Percentiles rank a stretch among this genome's conserved stretches.
Evolutionary conservation across 176 grass and related monocot species (phyloP).

Genomic region (Tuctoria greenei): DNA sequence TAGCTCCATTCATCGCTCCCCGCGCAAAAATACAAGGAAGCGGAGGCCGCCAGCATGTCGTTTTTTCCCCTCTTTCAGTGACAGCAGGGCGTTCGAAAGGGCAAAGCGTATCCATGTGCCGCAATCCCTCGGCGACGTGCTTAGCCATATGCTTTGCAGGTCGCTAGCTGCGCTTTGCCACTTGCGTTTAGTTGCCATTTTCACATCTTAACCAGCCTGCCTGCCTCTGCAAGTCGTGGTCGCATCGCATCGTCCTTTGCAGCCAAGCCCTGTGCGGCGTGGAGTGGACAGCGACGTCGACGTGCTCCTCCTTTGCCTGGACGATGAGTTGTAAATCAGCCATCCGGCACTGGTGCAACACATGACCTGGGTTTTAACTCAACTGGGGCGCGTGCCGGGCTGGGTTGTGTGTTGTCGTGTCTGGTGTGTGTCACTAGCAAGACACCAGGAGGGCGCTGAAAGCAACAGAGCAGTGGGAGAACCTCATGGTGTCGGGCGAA

Average conservation of each 20-base stretch:
- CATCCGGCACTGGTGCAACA: neutral
- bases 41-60: neutral
- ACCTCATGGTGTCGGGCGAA: neutral
- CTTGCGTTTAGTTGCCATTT: conserved; percentile 17
- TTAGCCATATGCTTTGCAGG: conserved; percentile 9
- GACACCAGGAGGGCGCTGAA: conserved; percentile 25
- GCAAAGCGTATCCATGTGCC: conserved; percentile 42
- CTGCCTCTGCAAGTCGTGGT: neutral
- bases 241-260: neutral
- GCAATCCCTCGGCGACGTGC: conserved; percentile 25
- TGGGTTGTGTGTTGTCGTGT: too few species aligned
- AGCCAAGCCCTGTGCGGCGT: neutral
- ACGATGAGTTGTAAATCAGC: conserved; percentile 42
- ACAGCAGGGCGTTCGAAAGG: conserved; percentile 4
- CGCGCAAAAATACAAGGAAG: conserved; percentile 32
- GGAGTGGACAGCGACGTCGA: conserved; percentile 22
- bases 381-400: too few species aligned
- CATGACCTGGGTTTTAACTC: neutral
- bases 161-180: neutral
- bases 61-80: neutral
- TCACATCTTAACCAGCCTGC: neutral
- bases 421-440: conserved; percentile 4
- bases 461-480: conserved; percentile 17
- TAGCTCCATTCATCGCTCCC: neutral
- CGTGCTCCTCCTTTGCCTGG: neutral